Conservation (phyloP, 495 filamentous ascomycete genomes). For the Jackrogersella multiformis region DNA sequence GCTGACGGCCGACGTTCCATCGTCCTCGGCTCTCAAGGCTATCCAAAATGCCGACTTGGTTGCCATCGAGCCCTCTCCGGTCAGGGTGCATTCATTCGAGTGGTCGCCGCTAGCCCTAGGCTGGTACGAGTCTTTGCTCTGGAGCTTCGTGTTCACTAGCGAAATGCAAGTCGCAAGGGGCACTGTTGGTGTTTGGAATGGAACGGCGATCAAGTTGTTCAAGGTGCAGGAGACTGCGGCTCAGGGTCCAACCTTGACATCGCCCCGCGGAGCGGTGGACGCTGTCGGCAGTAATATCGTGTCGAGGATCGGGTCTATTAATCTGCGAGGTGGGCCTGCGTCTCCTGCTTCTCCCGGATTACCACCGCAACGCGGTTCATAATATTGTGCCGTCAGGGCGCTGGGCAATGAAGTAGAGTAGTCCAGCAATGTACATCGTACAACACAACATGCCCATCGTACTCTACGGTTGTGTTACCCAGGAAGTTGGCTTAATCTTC, state of each 20-base stretch:
- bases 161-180: slow-evolving; percentile 90
- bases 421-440: background rate
- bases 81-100: slow-evolving; percentile 89
- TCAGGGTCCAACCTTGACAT: slow-evolving; percentile 80
- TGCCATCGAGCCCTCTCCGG: slow-evolving; percentile 77
- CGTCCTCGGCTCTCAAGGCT: slow-evolving; percentile 48
- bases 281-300: slow-evolving; percentile 94
- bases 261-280: slow-evolving; percentile 91
- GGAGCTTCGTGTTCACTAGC: slow-evolving; percentile 92
- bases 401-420: background rate
- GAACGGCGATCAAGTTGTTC: slow-evolving; percentile 87
- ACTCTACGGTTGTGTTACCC: background rate
- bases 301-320: slow-evolving; percentile 83
- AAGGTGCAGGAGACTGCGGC: slow-evolving; percentile 84
- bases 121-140: slow-evolving; percentile 95
- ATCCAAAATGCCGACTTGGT: slow-evolving; percentile 56
- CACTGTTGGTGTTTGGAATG: slow-evolving; percentile 95
- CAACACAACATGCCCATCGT: background rate
- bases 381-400: background rate
- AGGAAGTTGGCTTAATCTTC: slow-evolving; percentile 11
- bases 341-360: slow-evolving; percentile 38
- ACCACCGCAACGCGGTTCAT: slow-evolving; percentile 36
- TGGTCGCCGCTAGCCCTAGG: slow-evolving; percentile 93
- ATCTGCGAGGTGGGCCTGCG: slow-evolving; percentile 51
- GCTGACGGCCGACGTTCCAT: slow-evolving; percentile 47